A percentile compares a stretch with the other conserved stretches of the same genome.
phyloP scores from a whole-genome alignment of 169 alveolate species.

The Plasmodium falciparum region DNA sequence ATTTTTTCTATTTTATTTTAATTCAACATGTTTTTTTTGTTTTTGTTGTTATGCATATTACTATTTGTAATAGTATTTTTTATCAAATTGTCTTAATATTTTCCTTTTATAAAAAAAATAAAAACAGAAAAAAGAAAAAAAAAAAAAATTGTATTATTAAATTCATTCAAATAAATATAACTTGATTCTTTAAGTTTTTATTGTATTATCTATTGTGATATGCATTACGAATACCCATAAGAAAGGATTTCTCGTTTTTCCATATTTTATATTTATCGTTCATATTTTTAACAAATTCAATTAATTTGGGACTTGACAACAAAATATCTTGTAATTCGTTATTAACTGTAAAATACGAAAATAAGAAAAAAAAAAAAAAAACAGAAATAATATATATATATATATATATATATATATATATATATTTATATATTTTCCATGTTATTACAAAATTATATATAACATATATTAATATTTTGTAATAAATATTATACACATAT shows the following conservation, averaged over 20 bases:
- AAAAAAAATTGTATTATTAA: not conserved
- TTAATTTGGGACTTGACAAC: conserved; percentile 55
- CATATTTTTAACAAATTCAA: conserved; percentile 43
- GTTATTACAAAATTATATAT: not conserved
- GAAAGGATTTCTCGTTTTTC: conserved; percentile 71
- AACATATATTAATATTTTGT: not conserved
- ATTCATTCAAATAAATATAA: not conserved
- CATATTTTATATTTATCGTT: conserved; percentile 40
- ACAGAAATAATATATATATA: no score
- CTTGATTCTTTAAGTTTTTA: not conserved
- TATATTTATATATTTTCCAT: not conserved
- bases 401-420: no score
- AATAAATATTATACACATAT: not conserved
- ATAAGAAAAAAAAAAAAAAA: no score
- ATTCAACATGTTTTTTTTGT: not conserved
- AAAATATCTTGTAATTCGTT: conserved; percentile 33
- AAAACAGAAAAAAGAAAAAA: conserved; percentile 1
- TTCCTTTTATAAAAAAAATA: conserved; percentile 1
- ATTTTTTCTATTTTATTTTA: not conserved
- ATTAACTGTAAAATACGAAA: conserved; percentile 22
- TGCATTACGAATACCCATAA: conserved; percentile 19
- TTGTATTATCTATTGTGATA: not conserved
- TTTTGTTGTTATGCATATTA: not conserved
- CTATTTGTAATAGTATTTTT: not conserved
- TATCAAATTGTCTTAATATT: not conserved